A percentile compares a stretch with the other conserved stretches of the same genome.
These are phyloP conservation scores for Coccomyxa sp. DNA, from an alignment of 139 green algal species.

Conservation along the genomic window DNA sequence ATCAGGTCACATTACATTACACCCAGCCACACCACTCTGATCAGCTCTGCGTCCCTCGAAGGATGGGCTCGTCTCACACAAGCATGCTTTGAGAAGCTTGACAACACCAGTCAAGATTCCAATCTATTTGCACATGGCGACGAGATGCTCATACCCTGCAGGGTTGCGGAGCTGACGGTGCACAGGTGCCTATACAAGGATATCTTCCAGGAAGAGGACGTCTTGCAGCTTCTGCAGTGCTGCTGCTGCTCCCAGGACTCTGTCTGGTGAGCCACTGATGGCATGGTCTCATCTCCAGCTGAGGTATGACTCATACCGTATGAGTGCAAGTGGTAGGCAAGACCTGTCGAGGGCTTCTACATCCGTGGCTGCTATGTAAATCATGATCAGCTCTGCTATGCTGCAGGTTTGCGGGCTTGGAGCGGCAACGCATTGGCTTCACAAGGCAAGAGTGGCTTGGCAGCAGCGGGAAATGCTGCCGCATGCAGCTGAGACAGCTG, in stretches of 20 bases:
- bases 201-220: constrained; percentile 2
- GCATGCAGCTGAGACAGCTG: not conserved
- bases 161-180: not conserved
- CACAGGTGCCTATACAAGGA: not conserved
- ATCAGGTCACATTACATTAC: too few relatives aligned
- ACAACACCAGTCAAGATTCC: too few relatives aligned
- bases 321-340: not conserved
- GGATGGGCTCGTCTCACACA: too few relatives aligned
- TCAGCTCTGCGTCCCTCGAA: too few relatives aligned
- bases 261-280: constrained; percentile 8
- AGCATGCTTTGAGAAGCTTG: too few relatives aligned
- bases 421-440: constrained; percentile 11
- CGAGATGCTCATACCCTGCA: not conserved
- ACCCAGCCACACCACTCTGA: too few relatives aligned
- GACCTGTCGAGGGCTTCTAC: not conserved
- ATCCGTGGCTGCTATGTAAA: too few relatives aligned
- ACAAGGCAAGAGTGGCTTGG: not conserved
- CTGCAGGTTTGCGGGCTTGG: constrained; percentile 9
- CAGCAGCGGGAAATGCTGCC: not conserved
- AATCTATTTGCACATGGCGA: too few relatives aligned
- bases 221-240: not conserved
- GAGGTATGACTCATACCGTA: too few relatives aligned
- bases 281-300: too few relatives aligned
- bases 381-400: not conserved
- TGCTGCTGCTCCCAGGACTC: constrained; percentile 5